Evolutionary conservation across 768 basidiomycete genomes (phyloP), one percentile per base, ranked within the genome.

Genomic region (Podaxis rugospora): DNA sequence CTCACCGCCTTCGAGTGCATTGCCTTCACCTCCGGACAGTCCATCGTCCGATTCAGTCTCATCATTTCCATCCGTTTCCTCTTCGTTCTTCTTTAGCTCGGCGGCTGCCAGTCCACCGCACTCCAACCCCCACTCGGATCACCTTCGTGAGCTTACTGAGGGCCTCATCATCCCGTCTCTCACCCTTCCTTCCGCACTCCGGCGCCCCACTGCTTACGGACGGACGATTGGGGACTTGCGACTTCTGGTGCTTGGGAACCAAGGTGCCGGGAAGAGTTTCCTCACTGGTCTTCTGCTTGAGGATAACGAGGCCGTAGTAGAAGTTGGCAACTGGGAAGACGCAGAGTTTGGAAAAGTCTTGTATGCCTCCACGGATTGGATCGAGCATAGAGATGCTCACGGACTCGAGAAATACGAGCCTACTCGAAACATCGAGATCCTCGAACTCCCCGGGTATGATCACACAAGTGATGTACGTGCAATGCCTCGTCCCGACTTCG

Each of bases 61-160:
- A 1, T 90, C 89, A 4, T 75, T 90, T 2, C 89, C 89, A 1
- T 89, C 87, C 1, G 83, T 89, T 11, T 82, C 85, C 16, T 89
- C 87, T 1, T 88, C 87, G 0, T 89, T 89, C 78, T 88, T 90
- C 75, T 90, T 89, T 75, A 89, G 87, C 35, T 90, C 88, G 9
- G 85, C 82, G 0, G 86, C 86, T 11, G 83, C 83, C 0, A 88
- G 86, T 63, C 88, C 85, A 2, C 84, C 82, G 0, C 85, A 83
- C 51, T 73, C 76, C 0, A 79, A 80, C 35, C 70, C 76, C 21
- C 78, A 76, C 18, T 74, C 66, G 23, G 62, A 66, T 61, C 66
- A 66, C 37, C 66, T 64, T 35, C 67, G 59, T 40, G 65, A 67
- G 44, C 51, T 62, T 44, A 65, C 65, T 7, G 56, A 67, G 57